Evolutionary conservation across 768 basidiomycete species (phyloP).

Genomic region (Mycena maculata): DNA sequence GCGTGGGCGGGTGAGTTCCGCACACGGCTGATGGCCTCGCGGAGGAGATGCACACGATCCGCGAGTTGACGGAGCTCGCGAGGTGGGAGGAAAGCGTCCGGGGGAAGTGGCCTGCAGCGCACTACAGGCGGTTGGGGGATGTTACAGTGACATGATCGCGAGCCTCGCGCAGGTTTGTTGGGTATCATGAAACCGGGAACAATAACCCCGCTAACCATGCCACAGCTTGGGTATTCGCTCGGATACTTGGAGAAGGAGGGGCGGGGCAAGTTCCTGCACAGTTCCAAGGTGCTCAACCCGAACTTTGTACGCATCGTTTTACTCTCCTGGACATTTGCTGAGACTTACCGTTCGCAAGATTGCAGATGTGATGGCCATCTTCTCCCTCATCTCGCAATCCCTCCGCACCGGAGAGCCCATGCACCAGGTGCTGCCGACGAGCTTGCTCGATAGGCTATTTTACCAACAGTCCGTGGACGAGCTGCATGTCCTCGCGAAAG

Average conservation of each 20-base stretch:
- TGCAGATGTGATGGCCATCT: conserved; percentile 56
- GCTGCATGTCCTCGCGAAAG: conserved; percentile 47
- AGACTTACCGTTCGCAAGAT: conserved; percentile 31
- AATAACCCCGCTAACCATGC: background rate
- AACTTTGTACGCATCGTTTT: conserved; percentile 55
- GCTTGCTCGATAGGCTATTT: conserved; percentile 57
- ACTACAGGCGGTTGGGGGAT: conserved; percentile 56
- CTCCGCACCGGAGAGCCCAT: conserved; percentile 59
- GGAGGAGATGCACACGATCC: conserved; percentile 48
- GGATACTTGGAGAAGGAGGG: conserved; percentile 55
- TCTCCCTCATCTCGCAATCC: conserved; percentile 56
- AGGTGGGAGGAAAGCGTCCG: conserved; percentile 62
- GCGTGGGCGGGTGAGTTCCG: conserved; percentile 39
- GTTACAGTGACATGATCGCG: conserved; percentile 54
- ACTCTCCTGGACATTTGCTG: conserved; percentile 40
- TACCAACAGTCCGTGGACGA: conserved; percentile 59
- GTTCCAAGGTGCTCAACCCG: conserved; percentile 64
- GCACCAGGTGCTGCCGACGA: conserved; percentile 53
- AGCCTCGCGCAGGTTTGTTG: conserved; percentile 49
- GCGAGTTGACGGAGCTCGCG: conserved; percentile 49
- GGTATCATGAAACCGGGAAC: conserved; percentile 1
- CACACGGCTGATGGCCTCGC: conserved; percentile 44
- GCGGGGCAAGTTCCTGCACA: conserved; percentile 53
- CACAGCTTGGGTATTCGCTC: conserved; percentile 55
- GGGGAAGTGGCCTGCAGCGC: conserved; percentile 63